phyloP scores from a whole-genome alignment of 2,329 filamentous ascomycete species.

The Dactylella cylindrospora region DNA sequence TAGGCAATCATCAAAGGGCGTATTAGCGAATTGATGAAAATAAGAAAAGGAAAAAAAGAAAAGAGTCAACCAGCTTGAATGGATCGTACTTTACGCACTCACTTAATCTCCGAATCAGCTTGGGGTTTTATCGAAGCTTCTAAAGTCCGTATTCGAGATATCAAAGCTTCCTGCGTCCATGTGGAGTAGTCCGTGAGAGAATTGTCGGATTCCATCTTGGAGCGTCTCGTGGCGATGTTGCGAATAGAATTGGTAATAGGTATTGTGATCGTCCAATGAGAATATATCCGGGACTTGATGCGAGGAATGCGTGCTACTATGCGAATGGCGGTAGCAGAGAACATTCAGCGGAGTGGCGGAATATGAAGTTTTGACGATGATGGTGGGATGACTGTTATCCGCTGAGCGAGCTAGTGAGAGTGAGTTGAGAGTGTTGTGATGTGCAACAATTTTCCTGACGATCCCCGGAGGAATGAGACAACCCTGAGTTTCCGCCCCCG shows the following conservation, averaged over 20 bases:
- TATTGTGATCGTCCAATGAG: too few relatives aligned
- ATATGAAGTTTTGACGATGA: too few relatives aligned
- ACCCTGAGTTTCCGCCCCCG: too few relatives aligned
- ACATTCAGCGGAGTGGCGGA: slow-evolving; percentile 4
- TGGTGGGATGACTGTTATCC: too few relatives aligned
- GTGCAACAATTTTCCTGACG: too few relatives aligned
- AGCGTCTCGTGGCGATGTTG: not conserved
- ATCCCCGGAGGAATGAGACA: too few relatives aligned
- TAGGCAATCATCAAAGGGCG: too few relatives aligned
- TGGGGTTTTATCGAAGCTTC: slow-evolving; percentile 12
- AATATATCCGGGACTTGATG: too few relatives aligned
- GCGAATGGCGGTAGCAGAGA: slow-evolving; percentile 11
- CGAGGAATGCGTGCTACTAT: slow-evolving; percentile 1
- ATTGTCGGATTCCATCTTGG: slow-evolving; percentile 5
- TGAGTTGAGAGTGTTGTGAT: too few relatives aligned
- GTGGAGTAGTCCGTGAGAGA: slow-evolving; percentile 15
- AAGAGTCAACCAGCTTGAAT: not conserved
- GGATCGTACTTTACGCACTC: slow-evolving; percentile 42
- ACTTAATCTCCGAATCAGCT: slow-evolving; percentile 26
- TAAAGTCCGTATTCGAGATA: slow-evolving; percentile 33
- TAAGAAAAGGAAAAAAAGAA: not conserved
- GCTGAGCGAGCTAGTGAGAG: too few relatives aligned
- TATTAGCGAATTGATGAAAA: not conserved
- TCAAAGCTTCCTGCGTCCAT: slow-evolving; percentile 34
- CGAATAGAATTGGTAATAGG: too few relatives aligned